phyloP scores from a whole-genome alignment of 306 rosid species.

The Canavalia ensiformis region DNA sequence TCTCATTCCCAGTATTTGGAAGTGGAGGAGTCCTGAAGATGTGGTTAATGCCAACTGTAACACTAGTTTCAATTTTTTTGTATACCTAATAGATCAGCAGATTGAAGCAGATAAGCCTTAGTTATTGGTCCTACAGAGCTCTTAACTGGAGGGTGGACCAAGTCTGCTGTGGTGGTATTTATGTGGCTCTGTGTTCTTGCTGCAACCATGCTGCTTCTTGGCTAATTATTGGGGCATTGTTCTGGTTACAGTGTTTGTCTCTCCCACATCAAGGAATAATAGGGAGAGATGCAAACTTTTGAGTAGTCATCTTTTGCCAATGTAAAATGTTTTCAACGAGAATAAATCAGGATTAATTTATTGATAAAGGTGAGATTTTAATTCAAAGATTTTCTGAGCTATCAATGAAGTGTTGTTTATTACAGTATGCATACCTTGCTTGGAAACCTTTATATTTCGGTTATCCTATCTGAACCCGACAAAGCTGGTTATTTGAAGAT shows the following conservation, averaged over 20 bases:
- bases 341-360: conserved; percentile 54
- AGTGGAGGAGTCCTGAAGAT: conserved; percentile 63
- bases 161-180: conserved; percentile 31
- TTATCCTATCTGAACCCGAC: background rate
- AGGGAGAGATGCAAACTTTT: conserved; percentile 50
- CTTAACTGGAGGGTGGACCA: conserved; percentile 44
- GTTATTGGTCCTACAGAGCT: conserved; percentile 50
- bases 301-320: conserved; percentile 45
- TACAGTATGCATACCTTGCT: conserved; percentile 8
- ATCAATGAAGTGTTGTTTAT: conserved; percentile 12
- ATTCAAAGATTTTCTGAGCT: conserved; percentile 25
- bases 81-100: conserved; percentile 48
- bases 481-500: background rate
- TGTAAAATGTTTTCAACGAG: conserved; percentile 43
- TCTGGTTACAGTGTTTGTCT: conserved; percentile 50
- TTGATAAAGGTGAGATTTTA: conserved; percentile 29
- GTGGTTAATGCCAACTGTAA: conserved; percentile 40
- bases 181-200: conserved; percentile 42
- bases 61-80: conserved; percentile 49
- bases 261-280: conserved; percentile 54
- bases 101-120: conserved; percentile 51
- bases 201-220: conserved; percentile 42
- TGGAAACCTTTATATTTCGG: background rate
- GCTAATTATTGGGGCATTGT: conserved; percentile 37
- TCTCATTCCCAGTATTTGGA: conserved; percentile 87